These are phyloP conservation scores for maize (Zea mays) DNA, from an alignment of 176 grass and related monocot genomes.

Conservation along the genomic window Zm-B73-REFERENCE-NAM-5.0 NC_050104.1:147590501-147591000, in stretches of 20 bases:
- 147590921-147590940: no score
- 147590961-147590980: no score
- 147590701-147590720: constrained; percentile 87
- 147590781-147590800: constrained; percentile 8
- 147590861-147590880: no score
- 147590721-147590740: constrained; percentile 44
- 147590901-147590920: no score
- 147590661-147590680: constrained; percentile 77
- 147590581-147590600: constrained; percentile 84
- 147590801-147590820: not conserved
- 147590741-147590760: constrained; percentile 7
- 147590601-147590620: constrained; percentile 96
- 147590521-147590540: constrained; percentile 90
- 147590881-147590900: no score
- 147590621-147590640: constrained; percentile 80
- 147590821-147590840: constrained; percentile 8
- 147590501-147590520: constrained; percentile 76
- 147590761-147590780: constrained; percentile 15
- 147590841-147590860: no score
- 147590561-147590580: constrained; percentile 91
- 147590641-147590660: constrained; percentile 90
- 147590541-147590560: constrained; percentile 94
- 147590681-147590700: constrained; percentile 95
- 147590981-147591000: no score
- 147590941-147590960: no score